Evolutionary conservation across 768 basidiomycete genomes (phyloP).

Genomic region (Serendipita sp.): DNA sequence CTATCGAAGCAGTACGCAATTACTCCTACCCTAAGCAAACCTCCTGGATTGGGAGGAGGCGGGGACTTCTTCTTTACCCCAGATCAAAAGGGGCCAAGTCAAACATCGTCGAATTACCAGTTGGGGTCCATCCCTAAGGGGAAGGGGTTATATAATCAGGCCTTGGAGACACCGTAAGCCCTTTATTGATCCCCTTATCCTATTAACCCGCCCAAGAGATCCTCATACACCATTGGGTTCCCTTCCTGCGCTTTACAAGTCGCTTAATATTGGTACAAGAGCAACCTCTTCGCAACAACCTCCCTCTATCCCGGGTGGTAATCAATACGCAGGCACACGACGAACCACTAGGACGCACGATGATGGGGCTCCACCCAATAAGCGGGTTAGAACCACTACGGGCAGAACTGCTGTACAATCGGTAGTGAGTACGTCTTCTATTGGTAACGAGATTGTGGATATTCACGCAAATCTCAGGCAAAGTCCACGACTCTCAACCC

Average conservation of each 20-base stretch:
- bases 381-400: neutral
- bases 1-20: neutral
- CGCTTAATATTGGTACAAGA: neutral
- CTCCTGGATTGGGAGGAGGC: slow-evolving; percentile 28
- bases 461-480: neutral
- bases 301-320: neutral
- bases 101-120: neutral
- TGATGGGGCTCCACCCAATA: neutral
- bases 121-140: neutral
- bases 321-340: neutral
- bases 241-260: neutral
- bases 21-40: slow-evolving; percentile 10
- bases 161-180: no score
- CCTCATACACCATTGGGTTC: neutral
- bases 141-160: no score
- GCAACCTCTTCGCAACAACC: neutral
- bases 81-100: slow-evolving; percentile 21
- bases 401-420: neutral
- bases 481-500: neutral
- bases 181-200: neutral
- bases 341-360: neutral
- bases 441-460: neutral
- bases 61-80: slow-evolving; percentile 66
- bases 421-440: no score
- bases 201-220: neutral